Evolutionary conservation across 371 early-diverging fungal species (phyloP).

Genomic region (Coemansia sp.): DNA sequence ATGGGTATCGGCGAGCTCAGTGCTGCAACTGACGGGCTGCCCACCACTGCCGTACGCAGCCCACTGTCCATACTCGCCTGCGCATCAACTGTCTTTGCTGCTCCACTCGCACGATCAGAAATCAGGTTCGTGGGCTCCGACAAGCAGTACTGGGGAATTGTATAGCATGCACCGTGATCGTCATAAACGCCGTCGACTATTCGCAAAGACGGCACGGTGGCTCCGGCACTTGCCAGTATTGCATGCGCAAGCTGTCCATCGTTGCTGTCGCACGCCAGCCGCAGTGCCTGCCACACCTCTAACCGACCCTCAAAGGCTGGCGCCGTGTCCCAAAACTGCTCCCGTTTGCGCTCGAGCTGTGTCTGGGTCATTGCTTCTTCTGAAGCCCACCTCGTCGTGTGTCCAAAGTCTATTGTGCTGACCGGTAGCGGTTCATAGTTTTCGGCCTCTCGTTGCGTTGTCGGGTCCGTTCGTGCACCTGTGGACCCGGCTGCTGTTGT

Average conservation of each 20-base stretch:
- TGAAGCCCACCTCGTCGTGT: slow-evolving; percentile 16
- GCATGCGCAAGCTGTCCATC: slow-evolving; percentile 59
- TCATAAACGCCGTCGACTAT: slow-evolving; percentile 72
- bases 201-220: slow-evolving; percentile 69
- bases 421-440: neutral
- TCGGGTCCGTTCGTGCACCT: neutral
- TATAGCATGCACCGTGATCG: slow-evolving; percentile 67
- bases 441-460: neutral
- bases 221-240: slow-evolving; percentile 63
- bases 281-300: slow-evolving; percentile 74
- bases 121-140: slow-evolving; percentile 61
- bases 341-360: slow-evolving; percentile 57
- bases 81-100: neutral
- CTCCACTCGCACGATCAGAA: slow-evolving; percentile 2
- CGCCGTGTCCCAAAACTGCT: slow-evolving; percentile 74
- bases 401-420: slow-evolving; percentile 35
- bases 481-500: slow-evolving; percentile 2
- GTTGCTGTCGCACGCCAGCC: slow-evolving; percentile 37
- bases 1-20: slow-evolving; percentile 2
- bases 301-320: slow-evolving; percentile 66
- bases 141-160: slow-evolving; percentile 65
- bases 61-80: slow-evolving; percentile 13
- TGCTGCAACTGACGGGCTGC: slow-evolving; percentile 1
- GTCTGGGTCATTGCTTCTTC: slow-evolving; percentile 53
- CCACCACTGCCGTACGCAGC: slow-evolving; percentile 2